These are phyloP conservation scores for Myxozyma mucilagina DNA, from an alignment of 805 yeast species.

Conservation along the genomic window DNA sequence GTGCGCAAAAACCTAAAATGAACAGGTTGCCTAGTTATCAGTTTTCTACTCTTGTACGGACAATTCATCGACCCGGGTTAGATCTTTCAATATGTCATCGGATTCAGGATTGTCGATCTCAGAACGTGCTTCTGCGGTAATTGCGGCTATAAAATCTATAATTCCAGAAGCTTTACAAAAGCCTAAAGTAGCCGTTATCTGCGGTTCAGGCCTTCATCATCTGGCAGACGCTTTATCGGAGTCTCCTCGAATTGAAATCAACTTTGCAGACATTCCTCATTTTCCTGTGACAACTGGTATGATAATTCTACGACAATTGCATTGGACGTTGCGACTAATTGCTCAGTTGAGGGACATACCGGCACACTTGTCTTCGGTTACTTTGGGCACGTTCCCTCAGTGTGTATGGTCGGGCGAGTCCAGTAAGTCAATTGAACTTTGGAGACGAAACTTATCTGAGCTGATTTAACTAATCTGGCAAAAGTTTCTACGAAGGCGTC, in stretches of 20 bases:
- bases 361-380: slow-evolving; percentile 80
- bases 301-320: neutral
- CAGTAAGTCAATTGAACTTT: slow-evolving; percentile 46
- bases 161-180: slow-evolving; percentile 8
- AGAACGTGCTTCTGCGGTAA: slow-evolving; percentile 9
- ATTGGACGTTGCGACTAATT: neutral
- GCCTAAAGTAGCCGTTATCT: slow-evolving; percentile 76
- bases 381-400: slow-evolving; percentile 76
- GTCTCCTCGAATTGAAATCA: slow-evolving; percentile 48
- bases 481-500: slow-evolving; percentile 76
- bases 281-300: slow-evolving; percentile 66
- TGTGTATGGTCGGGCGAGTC: slow-evolving; percentile 91
- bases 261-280: slow-evolving; percentile 74
- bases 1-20: no score
- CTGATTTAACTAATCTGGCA: no score
- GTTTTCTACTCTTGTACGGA: no score
- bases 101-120: neutral
- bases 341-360: slow-evolving; percentile 76
- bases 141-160: slow-evolving; percentile 20
- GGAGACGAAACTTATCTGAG: neutral
- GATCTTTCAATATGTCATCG: neutral
- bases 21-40: no score
- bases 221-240: slow-evolving; percentile 58
- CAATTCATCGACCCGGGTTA: no score
- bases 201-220: slow-evolving; percentile 95